Evolutionary conservation across 2,329 filamentous ascomycete genomes (phyloP).

Genomic region (Phoma sp.): DNA sequence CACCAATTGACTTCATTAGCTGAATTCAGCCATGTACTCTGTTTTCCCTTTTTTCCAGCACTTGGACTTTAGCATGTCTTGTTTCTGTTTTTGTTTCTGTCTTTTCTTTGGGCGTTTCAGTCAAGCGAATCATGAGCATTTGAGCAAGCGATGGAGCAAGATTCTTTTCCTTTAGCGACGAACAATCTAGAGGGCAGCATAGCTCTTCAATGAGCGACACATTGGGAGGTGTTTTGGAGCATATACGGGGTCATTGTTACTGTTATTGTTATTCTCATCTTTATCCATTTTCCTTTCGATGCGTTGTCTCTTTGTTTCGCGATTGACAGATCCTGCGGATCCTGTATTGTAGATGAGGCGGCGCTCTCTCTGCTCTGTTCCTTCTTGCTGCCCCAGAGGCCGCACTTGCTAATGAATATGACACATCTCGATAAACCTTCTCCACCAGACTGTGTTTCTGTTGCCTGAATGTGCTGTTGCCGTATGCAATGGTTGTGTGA

Average conservation of each 20-base stretch:
- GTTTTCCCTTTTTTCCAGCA: neutral
- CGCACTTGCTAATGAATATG: neutral
- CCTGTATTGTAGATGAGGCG: neutral
- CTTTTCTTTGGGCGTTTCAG: neutral
- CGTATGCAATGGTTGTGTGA: neutral
- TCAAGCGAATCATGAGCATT: conserved; percentile 11
- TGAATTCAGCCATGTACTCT: neutral
- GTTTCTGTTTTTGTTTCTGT: neutral
- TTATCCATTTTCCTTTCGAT: neutral
- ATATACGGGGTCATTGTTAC: neutral
- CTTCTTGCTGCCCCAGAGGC: neutral
- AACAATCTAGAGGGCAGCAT: neutral
- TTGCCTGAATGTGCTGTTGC: neutral
- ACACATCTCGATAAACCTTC: neutral
- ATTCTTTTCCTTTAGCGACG: no score
- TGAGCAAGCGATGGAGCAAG: conserved; percentile 20
- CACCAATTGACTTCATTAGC: neutral
- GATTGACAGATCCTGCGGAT: neutral
- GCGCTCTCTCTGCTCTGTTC: neutral
- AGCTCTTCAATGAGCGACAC: conserved; percentile 24
- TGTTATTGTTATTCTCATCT: neutral
- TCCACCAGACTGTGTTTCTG: neutral
- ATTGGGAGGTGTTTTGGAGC: conserved; percentile 2
- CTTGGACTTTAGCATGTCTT: neutral
- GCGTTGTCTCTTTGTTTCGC: no score